Conservation (phyloP, 345 rosid genomes). For the Excoecaria agallocha region DNA sequence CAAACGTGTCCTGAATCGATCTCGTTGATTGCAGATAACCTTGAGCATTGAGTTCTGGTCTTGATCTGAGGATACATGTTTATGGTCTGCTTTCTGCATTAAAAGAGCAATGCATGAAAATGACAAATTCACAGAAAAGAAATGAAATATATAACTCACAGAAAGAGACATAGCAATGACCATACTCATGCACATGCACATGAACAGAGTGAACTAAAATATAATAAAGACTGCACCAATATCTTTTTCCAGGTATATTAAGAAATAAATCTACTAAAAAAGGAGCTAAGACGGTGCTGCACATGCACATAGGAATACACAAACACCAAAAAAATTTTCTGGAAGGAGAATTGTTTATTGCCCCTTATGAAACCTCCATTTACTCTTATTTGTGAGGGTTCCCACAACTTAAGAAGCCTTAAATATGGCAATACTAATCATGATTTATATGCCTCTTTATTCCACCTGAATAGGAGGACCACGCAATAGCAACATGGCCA, state of each 20-base stretch:
- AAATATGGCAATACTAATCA: neutral
- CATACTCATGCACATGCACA: neutral
- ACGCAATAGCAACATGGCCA: neutral
- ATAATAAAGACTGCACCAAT: neutral
- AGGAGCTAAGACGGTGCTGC: neutral
- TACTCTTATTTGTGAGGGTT: neutral
- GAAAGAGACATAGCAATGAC: neutral
- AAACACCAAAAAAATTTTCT: neutral
- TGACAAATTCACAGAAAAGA: constrained; percentile 9
- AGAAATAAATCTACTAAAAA: neutral
- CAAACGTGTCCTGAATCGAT: constrained; percentile 80
- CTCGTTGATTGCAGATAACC: constrained; percentile 94
- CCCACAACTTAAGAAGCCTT: neutral
- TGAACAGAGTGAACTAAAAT: neutral
- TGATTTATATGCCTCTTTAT: neutral
- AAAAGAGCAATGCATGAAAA: constrained; percentile 14
- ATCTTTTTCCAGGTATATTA: neutral
- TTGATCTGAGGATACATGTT: constrained; percentile 72
- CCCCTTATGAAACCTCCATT: neutral
- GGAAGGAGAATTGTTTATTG: neutral
- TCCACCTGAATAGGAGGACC: neutral
- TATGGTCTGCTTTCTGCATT: constrained; percentile 61
- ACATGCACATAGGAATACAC: neutral
- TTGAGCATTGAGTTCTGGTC: constrained; percentile 98
- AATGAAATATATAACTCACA: neutral